Evolutionary conservation across 768 basidiomycete genomes (phyloP).

Genomic region (Gymnopilus dilepis): DNA sequence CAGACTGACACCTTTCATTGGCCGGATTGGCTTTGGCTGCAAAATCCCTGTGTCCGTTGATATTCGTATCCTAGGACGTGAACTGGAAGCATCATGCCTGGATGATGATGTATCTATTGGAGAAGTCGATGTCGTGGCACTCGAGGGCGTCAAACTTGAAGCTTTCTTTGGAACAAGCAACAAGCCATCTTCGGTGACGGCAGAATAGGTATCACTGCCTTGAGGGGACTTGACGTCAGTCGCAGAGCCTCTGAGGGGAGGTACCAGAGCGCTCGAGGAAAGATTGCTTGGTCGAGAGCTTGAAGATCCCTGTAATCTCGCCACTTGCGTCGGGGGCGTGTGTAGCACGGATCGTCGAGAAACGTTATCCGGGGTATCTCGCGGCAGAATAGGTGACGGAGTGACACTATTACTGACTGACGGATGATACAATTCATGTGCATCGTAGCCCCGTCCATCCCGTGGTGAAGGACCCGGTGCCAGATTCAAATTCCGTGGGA

Average conservation of each 20-base stretch:
- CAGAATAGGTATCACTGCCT: conserved; percentile 8
- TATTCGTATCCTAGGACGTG: not conserved
- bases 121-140: not conserved
- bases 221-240: not conserved
- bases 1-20: conserved; percentile 26
- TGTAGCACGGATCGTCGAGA: conserved; percentile 6
- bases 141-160: not conserved
- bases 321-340: not conserved
- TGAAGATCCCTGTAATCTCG: not conserved
- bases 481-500: conserved; percentile 10
- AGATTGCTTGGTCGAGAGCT: conserved; percentile 7
- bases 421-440: conserved; percentile 23
- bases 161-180: conserved; percentile 13
- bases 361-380: conserved; percentile 6
- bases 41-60: conserved; percentile 12
- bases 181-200: conserved; percentile 23
- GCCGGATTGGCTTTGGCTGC: conserved; percentile 31
- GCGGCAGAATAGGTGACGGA: conserved; percentile 13
- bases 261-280: not conserved
- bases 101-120: conserved; percentile 12
- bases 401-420: conserved; percentile 16
- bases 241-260: not conserved
- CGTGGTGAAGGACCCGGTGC: not conserved
- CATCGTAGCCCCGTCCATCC: conserved; percentile 1
- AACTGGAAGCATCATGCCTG: not conserved